Base-by-base conservation (phyloP, 2,329 filamentous ascomycete genomes). In the Chaetomiaceae sp. region DNA sequence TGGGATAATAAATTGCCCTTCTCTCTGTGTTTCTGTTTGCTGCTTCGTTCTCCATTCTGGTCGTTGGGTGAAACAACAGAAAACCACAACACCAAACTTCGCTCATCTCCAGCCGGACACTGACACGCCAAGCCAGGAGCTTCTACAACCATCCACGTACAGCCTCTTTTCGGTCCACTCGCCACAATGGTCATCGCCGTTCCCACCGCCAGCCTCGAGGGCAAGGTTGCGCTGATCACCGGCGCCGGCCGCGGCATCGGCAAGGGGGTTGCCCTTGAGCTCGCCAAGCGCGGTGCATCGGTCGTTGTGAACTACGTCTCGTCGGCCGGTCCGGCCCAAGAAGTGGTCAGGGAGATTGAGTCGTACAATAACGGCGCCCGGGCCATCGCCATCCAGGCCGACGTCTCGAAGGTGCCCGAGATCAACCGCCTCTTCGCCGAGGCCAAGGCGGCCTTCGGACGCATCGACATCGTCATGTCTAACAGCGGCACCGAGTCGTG, bases 401-500 rank as follows among this genome's bases (percentile, higher is more conserved):
- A 86, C 67, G 83, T 86, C 66, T 76, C 77, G 67, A 72, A 77
- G 53, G 76, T 83, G 10, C 72, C 73, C 55, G 69, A 76, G 54
- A 86, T 86, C 41, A 73, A 75, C 53, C 66, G 70, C 50, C 78
- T 89, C 53, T 87, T 89, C 72, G 76, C 81, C 55, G 70, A 80
- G 63, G 83, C 83, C 52, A 72, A 85, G 56, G 71, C 71, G 53
- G 78, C 82, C 68, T 89, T 84, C 62, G 84, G 84, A 64, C 77
- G 79, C 67, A 70, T 89, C 62, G 82, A 89, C 71, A 85, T 86
- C 62, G 83, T 85, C 69, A 77, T 84, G 68, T 86, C 81, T 65
- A 87, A 87, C 77, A 80, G 82, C 9, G 84, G 84, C 57, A 85
- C 83, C 63, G 84, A 87, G 72, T 78, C 77, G 50, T 87, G 83